Evolutionary conservation across 2,329 filamentous ascomycete genomes (phyloP), one percentile per base, ranked within the genome.

Genomic region (Trichoderma sp.): DNA sequence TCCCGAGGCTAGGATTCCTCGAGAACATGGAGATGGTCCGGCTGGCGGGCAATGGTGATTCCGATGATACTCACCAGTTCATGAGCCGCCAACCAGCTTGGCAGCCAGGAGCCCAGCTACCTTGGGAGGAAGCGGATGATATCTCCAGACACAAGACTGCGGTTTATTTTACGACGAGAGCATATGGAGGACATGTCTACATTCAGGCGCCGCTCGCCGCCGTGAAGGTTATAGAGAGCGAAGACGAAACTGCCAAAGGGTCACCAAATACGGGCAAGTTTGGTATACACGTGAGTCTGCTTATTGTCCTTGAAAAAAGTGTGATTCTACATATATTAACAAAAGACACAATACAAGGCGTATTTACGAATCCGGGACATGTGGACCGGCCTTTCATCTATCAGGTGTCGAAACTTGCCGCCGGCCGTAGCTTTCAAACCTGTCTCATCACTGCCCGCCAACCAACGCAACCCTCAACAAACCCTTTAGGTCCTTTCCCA

Each of bases 381-480:
- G 75, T 79, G 1, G 86, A 90, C 76, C 85, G 88, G 3, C 89
- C 89, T 1, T 90, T 89, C 78, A 81, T 91, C 71, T 89, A 89
- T 80, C 84, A 85, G 33, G 86, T 89, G 2, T 83, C 84, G 2
- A 81, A 83, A 4, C 77, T 90, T 3, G 83, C 85, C 24, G 82
- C 85, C 2, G 86, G 87, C 16, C 84, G 86, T 31, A 86, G 85
- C 9, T 89, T 90, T 77, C 84, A 83, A 68, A 90, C 88, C 14
- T 80, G 87, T 6, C 82, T 87, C 2, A 86, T 91, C 59, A 87
- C 84, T 6, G 88, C 83, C 7, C 82, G 85, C 6, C 89, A 91
- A 78, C 85, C 89, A 2, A 77, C 78, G 1, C 78, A 81, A 3
- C 81, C 88, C 0, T 87, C 86, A 41, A 80, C 79, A 35, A 83